Conservation (phyloP, 495 filamentous ascomycete species). For the Aspergillus sparsus region DNA sequence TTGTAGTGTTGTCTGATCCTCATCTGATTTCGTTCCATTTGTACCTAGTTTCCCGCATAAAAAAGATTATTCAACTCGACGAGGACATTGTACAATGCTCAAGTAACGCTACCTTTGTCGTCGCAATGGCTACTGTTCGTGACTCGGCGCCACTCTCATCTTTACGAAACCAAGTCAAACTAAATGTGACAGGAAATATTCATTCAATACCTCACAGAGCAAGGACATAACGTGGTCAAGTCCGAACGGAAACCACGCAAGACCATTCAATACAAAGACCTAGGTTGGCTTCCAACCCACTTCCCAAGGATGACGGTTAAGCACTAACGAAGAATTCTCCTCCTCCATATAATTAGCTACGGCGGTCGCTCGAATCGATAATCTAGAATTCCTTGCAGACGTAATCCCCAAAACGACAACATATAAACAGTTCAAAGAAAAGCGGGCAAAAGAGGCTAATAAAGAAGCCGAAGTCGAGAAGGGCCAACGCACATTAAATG, state of each 20-base stretch:
- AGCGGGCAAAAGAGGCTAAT: constrained; percentile 49
- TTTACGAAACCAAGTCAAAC: neutral
- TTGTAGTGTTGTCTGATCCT: neutral
- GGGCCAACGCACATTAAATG: constrained; percentile 57
- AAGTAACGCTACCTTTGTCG: constrained; percentile 91
- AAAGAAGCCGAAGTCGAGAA: constrained; percentile 50
- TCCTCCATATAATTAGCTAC: constrained; percentile 54
- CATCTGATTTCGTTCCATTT: constrained; percentile 1
- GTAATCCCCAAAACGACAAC: constrained; percentile 83
- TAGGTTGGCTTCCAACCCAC: constrained; percentile 54
- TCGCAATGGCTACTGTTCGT: constrained; percentile 82
- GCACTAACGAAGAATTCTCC: neutral
- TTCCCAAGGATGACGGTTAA: constrained; percentile 11
- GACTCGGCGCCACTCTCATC: constrained; percentile 1
- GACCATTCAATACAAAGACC: constrained; percentile 94
- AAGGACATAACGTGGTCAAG: constrained; percentile 85
- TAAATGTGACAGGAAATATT: constrained; percentile 75
- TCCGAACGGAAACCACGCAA: constrained; percentile 87
- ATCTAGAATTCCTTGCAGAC: constrained; percentile 93
- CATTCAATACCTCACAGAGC: constrained; percentile 84
- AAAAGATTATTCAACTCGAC: constrained; percentile 88
- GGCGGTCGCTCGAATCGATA: constrained; percentile 85
- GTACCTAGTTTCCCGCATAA: constrained; percentile 77
- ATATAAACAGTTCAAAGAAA: constrained; percentile 76
- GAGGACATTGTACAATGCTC: constrained; percentile 81